Conservation (phyloP, 371 early-diverging fungal genomes). For the Encephalitozoon cuniculi region DNA sequence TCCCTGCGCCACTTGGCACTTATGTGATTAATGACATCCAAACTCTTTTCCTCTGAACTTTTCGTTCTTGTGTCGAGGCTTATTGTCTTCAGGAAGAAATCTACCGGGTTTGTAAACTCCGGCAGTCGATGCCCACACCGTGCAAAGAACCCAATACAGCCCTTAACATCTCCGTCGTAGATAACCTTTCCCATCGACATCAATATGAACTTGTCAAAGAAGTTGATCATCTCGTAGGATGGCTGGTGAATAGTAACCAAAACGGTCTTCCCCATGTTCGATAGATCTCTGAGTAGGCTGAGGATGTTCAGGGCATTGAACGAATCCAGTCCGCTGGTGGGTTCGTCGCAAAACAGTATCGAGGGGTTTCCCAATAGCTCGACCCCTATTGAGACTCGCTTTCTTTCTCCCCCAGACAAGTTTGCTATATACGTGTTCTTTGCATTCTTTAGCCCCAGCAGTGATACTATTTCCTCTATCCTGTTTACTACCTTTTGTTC, state of each 20-base stretch:
- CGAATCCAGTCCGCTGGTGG: slow-evolving; percentile 76
- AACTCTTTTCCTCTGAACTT: slow-evolving; percentile 41
- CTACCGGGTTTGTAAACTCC: slow-evolving; percentile 67
- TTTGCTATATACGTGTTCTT: slow-evolving; percentile 51
- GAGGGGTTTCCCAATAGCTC: slow-evolving; percentile 57
- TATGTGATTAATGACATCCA: slow-evolving; percentile 54
- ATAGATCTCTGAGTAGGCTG: slow-evolving; percentile 68
- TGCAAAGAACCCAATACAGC: slow-evolving; percentile 62
- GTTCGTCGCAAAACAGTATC: slow-evolving; percentile 68
- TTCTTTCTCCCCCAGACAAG: slow-evolving; percentile 60
- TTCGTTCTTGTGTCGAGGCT: slow-evolving; percentile 57
- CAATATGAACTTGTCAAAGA: slow-evolving; percentile 76
- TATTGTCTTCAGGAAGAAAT: slow-evolving; percentile 68
- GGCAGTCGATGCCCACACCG: slow-evolving; percentile 66
- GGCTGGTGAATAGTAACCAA: slow-evolving; percentile 88
- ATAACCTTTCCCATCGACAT: slow-evolving; percentile 64
- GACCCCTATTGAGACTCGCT: slow-evolving; percentile 56
- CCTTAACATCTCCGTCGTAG: slow-evolving; percentile 59
- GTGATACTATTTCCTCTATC: slow-evolving; percentile 38
- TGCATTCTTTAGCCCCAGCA: slow-evolving; percentile 56
- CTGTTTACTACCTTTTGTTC: slow-evolving; percentile 19
- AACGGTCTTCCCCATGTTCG: slow-evolving; percentile 71
- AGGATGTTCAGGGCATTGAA: slow-evolving; percentile 81
- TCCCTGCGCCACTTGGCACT: slow-evolving; percentile 36
- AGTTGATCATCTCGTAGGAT: slow-evolving; percentile 72